A percentile compares a stretch with the other conserved stretches of the same genome.
These are phyloP conservation scores for Citrus glauca DNA, from an alignment of 345 rosid species.

Conservation along the genomic window DNA sequence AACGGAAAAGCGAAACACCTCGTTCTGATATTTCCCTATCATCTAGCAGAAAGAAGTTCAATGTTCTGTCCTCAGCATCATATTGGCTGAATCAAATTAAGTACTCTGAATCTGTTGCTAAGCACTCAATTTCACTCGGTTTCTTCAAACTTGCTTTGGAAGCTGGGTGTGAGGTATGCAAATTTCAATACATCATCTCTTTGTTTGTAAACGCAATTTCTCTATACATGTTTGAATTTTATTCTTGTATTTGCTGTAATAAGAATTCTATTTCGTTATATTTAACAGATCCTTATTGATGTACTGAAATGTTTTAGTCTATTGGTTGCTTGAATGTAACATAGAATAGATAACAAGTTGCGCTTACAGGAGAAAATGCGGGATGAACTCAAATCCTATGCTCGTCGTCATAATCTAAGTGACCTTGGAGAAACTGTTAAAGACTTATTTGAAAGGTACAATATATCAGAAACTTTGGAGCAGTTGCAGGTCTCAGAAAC, in stretches of 20 bases:
- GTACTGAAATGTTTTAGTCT: background rate
- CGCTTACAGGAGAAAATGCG: constrained; percentile 30
- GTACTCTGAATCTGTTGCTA: constrained; percentile 67
- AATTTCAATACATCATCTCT: background rate
- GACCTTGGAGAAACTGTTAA: constrained; percentile 49
- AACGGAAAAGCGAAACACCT: constrained; percentile 50
- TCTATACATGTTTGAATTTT: background rate
- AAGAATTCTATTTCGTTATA: background rate
- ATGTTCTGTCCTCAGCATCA: constrained; percentile 44
- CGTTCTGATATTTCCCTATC: constrained; percentile 47
- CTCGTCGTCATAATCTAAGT: constrained; percentile 47
- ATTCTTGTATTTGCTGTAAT: background rate
- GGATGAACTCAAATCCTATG: constrained; percentile 72
- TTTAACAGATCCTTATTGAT: background rate
- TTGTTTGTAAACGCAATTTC: background rate
- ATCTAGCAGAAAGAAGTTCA: constrained; percentile 44
- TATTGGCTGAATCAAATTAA: constrained; percentile 80
- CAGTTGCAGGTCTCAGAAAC: constrained; percentile 54
- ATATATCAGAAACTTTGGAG: constrained; percentile 46
- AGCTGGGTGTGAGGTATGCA: constrained; percentile 80
- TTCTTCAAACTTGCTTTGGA: constrained; percentile 85
- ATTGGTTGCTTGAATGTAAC: background rate
- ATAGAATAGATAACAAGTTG: background rate
- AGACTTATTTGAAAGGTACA: constrained; percentile 56
- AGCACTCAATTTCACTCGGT: constrained; percentile 76